Evolutionary conservation across 1,284 basidiomycete species (phyloP).

Genomic region (Wolfiporia cocos): DNA sequence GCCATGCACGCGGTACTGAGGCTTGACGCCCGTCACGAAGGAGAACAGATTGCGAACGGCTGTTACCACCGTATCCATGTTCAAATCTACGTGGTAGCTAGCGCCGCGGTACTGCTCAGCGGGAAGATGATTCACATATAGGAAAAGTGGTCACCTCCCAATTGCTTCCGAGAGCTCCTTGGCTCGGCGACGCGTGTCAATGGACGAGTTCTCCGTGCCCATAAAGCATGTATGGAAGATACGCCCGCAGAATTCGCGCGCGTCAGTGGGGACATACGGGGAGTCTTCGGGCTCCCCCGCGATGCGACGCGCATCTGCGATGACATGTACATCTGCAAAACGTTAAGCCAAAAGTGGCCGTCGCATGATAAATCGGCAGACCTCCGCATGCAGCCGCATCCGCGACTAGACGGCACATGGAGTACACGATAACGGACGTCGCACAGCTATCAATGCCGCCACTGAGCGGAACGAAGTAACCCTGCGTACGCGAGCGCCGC

Average conservation of each 20-base stretch:
- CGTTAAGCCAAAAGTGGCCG: background rate
- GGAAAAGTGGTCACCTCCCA: slow-evolving; percentile 60
- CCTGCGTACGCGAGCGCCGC: slow-evolving; percentile 87
- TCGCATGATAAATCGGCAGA: slow-evolving; percentile 27
- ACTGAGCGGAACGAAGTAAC: slow-evolving; percentile 94
- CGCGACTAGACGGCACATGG: slow-evolving; percentile 90
- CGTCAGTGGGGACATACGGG: slow-evolving; percentile 77
- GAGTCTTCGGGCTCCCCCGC: slow-evolving; percentile 79
- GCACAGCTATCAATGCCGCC: slow-evolving; percentile 99
- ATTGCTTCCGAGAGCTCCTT: slow-evolving; percentile 85
- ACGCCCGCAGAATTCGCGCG: slow-evolving; percentile 79
- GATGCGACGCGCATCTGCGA: slow-evolving; percentile 87
- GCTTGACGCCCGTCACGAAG: slow-evolving; percentile 78
- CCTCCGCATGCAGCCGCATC: slow-evolving; percentile 71
- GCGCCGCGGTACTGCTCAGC: background rate
- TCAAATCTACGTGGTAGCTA: slow-evolving; percentile 92
- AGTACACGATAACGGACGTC: slow-evolving; percentile 91
- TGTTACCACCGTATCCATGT: slow-evolving; percentile 92
- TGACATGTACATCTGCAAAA: slow-evolving; percentile 52
- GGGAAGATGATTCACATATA: background rate
- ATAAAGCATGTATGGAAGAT: slow-evolving; percentile 99
- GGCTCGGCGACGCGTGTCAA: slow-evolving; percentile 83
- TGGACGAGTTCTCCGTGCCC: slow-evolving; percentile 95
- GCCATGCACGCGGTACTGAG: slow-evolving; percentile 86
- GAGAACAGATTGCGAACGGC: slow-evolving; percentile 82